These are phyloP conservation scores for Drosera spatulata DNA, from an alignment of 179 eudicot species.

Conservation along the genomic window DNA sequence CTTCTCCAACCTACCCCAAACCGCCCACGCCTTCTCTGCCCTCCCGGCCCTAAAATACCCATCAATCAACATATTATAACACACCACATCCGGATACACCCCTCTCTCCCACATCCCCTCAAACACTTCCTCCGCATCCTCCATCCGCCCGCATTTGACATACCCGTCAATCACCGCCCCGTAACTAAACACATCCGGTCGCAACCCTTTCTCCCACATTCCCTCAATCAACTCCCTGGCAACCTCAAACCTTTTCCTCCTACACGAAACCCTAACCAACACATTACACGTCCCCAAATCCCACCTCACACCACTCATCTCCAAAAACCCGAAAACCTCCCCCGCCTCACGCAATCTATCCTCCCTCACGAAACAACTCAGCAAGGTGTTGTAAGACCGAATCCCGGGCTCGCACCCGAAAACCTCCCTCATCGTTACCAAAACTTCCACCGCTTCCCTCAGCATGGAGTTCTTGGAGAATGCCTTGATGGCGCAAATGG, in stretches of 20 bases:
- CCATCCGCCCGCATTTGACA: constrained; percentile 34
- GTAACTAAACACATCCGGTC: constrained; percentile 59
- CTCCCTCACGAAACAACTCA: constrained; percentile 46
- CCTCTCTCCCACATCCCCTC: constrained; percentile 73
- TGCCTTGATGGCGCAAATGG: constrained; percentile 49
- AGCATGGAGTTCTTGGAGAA: constrained; percentile 48
- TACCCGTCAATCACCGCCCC: constrained; percentile 52
- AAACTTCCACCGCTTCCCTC: constrained; percentile 41
- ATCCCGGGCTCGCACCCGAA: constrained; percentile 71
- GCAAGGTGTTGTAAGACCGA: constrained; percentile 53
- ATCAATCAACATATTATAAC: constrained; percentile 73
- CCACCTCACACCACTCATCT: constrained; percentile 34
- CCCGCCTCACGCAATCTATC: constrained; percentile 46
- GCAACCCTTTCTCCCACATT: constrained; percentile 38
- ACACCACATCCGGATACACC: constrained; percentile 49
- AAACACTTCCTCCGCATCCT: constrained; percentile 45
- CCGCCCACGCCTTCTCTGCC: constrained; percentile 25
- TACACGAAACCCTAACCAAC: constrained; percentile 60
- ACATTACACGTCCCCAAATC: constrained; percentile 57
- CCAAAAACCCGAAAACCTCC: constrained; percentile 37
- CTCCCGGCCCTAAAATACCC: constrained; percentile 55
- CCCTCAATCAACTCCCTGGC: constrained; percentile 36
- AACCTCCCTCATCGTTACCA: constrained; percentile 44
- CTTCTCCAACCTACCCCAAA: constrained; percentile 49
- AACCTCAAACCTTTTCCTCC: constrained; percentile 31